Base-by-base conservation (phyloP, 352 stramenopile species). In the Pythium aristosporum region DNA sequence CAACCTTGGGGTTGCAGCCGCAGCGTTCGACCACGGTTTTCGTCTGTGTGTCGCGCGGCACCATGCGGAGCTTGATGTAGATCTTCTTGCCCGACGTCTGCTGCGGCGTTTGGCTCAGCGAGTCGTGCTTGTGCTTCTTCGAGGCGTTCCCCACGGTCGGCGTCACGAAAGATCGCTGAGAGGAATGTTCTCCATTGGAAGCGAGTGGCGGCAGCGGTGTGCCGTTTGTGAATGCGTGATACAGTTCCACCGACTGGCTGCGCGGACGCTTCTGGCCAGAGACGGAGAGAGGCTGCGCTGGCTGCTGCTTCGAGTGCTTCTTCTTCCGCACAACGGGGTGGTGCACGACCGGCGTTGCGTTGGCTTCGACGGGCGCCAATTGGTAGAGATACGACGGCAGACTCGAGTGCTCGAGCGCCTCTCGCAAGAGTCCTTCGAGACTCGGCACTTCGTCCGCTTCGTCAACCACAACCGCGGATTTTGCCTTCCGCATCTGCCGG, bases 41-140 rank as follows among this genome's bases (percentile, higher is more conserved):
- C 1, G 85, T 89, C 18, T 77, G 66, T 30, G 77, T 79, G 55
- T 94, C 81, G n/a, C 70, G 75, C 13, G 85, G 85, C 42, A 91
- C 80, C 68, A 94, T 89, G 28, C 85, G 85, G 61, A 94, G 85
- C 66, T 91, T 93, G 66, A 93, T 88, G 57, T 85, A 87, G 49
- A 90, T 77, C 54, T 93, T 93, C 68, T 91, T 90, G 37, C 71
- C 71, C 2, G 71, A 73, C n/a, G 71, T 73, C 50, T 79, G 78
- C 32, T 77, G 76, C 5, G 80, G 78, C 10, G 82, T 89, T 49
- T 86, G 73, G 28, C 21, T 61, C 18, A 30, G 34, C 13, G 20
- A 25, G 2, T 61, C 46, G 21, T 51, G 32, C 23, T 69, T 69
- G 28, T 2, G n/a, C 21, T 69, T 69, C 62, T 64, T 72, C 4